Base-by-base conservation (phyloP, 2,329 filamentous ascomycete species). In the Alternaria infectoria region DNA sequence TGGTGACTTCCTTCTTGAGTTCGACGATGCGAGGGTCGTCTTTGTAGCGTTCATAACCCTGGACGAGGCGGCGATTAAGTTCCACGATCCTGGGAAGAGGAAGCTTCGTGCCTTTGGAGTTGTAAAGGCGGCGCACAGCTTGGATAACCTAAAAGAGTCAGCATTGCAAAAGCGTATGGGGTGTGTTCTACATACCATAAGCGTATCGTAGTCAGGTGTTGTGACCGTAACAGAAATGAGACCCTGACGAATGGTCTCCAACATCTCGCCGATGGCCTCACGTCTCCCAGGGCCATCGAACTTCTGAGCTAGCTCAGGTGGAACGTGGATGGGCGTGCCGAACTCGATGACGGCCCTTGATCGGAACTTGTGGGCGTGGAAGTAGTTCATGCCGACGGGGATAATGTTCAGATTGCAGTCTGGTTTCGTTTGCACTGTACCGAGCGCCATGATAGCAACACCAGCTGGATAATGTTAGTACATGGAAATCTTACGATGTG, bases 371-470 rank as follows among this genome's bases (percentile, higher is more conserved):
- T 99, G 95, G 0, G 95, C 92, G 81, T 98, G 95, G 82, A 99
- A 99, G 81, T 99, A 99, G 81, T 99, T 99, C 95, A 99, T 97
- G 73, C 95, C 95, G 55, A 96, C 94, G 4, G 96, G 96, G 23
- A 99, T 93, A 72, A 99, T 97, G 81, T 94, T 96, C 65, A 99
- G 84, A 28, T 92, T 93, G 76, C 93, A 97, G 68, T 95, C 86
- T 3, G 94, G 94, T 65, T 94, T 89, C 60, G 93, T 90, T 6
- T 92, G 93, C 55, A 98, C 85, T 1, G 96, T 91, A 43, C 95
- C 95, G 36, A 99, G 87, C 12, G 95, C 96, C 95, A 99, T 99
- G 76, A 99, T 96, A 62, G 96, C 96, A 64, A 99, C 93, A 79
- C 95, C 95, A 73, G 96, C 95, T 88, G 68, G 11, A 59, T 15